Conservation (phyloP, 148 eudicot genomes). For the Camellia japonica region DNA sequence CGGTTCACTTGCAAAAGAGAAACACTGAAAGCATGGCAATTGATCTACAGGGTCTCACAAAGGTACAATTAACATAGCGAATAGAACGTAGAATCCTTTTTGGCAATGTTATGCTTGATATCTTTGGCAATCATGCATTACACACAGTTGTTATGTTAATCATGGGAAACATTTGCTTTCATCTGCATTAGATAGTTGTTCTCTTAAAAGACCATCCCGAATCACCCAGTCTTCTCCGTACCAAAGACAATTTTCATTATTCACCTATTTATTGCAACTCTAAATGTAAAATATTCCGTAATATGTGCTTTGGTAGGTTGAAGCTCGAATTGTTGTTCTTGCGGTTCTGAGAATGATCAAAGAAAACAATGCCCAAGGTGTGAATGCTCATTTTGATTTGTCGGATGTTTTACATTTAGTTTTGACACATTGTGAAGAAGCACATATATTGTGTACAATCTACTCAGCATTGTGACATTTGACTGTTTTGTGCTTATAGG, state of each 20-base stretch:
- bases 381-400: constrained; percentile 8
- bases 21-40: constrained; percentile 55
- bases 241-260: neutral
- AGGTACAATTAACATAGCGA: constrained; percentile 38
- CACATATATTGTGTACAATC: neutral
- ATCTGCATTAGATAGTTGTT: constrained; percentile 2
- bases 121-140: neutral
- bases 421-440: neutral
- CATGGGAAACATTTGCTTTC: neutral
- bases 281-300: constrained; percentile 5
- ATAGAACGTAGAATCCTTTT: neutral
- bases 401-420: neutral
- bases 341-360: constrained; percentile 84
- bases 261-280: constrained; percentile 2
- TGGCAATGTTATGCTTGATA: neutral
- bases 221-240: neutral
- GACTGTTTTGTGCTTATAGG: constrained; percentile 49
- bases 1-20: constrained; percentile 65
- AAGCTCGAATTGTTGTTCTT: constrained; percentile 88
- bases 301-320: constrained; percentile 50
- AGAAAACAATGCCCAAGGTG: constrained; percentile 74
- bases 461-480: constrained; percentile 7
- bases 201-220: neutral
- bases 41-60: constrained; percentile 78
- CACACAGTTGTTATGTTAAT: neutral